phyloP scores from a whole-genome alignment of 2,329 filamentous ascomycete genomes.

The Stagonosporopsis cucurbitacearum region DNA sequence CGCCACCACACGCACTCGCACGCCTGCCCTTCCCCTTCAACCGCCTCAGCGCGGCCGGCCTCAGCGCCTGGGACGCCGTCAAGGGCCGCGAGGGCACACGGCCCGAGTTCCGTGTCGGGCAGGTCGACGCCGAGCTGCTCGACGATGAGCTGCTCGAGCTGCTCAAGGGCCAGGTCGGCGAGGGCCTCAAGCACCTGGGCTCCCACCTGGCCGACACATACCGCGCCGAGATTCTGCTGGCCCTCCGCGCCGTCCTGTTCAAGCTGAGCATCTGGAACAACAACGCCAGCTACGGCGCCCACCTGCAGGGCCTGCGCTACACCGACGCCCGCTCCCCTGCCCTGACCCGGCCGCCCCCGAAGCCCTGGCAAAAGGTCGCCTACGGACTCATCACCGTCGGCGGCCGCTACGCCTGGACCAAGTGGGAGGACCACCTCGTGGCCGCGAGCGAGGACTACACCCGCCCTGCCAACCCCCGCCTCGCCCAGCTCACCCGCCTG shows the following conservation, averaged over 20 bases:
- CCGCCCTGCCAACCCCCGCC: conserved; percentile 55
- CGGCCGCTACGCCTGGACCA: conserved; percentile 87
- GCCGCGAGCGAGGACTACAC: conserved; percentile 78
- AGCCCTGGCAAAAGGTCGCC: conserved; percentile 79
- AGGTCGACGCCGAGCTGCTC: conserved; percentile 93
- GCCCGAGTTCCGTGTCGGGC: conserved; percentile 89
- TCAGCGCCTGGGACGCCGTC: conserved; percentile 72
- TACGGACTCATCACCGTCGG: conserved; percentile 88
- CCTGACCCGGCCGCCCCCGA: conserved; percentile 68
- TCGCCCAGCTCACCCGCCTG: conserved; percentile 67
- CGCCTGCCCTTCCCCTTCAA: conserved; percentile 64
- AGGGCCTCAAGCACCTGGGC: conserved; percentile 86
- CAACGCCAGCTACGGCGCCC: conserved; percentile 91
- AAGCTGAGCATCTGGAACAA: conserved; percentile 98
- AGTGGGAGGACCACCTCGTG: conserved; percentile 87
- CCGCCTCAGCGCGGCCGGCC: conserved; percentile 57
- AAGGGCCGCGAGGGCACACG: conserved; percentile 77
- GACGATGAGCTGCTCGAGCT: conserved; percentile 92
- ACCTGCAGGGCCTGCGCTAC: conserved; percentile 88
- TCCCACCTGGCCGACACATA: conserved; percentile 82
- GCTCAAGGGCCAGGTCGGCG: conserved; percentile 82
- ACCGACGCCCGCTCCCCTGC: conserved; percentile 74
- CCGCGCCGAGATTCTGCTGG: conserved; percentile 81
- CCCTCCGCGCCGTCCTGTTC: conserved; percentile 80
- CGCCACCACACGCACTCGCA: conserved; percentile 53